phyloP scores from a whole-genome alignment of 768 basidiomycete genomes.

The Leccinum incarnatum region DNA sequence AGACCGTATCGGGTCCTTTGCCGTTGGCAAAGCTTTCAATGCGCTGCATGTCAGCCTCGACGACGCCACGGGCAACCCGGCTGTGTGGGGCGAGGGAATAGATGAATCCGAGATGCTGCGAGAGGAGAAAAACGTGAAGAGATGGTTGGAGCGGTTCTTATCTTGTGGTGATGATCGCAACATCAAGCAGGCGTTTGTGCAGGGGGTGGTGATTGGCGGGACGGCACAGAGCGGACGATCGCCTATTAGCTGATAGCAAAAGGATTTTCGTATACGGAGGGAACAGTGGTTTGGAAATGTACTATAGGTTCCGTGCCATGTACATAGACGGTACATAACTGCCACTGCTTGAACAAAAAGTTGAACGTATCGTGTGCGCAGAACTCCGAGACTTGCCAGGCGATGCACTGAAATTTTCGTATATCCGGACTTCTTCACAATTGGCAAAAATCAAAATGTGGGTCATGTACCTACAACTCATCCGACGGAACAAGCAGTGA shows the following conservation, averaged over 20 bases:
- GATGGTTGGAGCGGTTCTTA: slow-evolving; percentile 74
- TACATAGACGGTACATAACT: too few species aligned
- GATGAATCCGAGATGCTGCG: slow-evolving; percentile 11
- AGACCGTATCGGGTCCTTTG: slow-evolving; percentile 68
- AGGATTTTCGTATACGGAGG: too few species aligned
- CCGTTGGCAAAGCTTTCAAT: slow-evolving; percentile 81
- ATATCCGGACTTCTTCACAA: too few species aligned
- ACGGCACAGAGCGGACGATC: not conserved
- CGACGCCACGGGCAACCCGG: slow-evolving; percentile 48
- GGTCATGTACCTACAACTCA: too few species aligned
- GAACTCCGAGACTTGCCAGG: too few species aligned
- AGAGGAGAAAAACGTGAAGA: slow-evolving; percentile 39
- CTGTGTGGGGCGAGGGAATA: slow-evolving; percentile 47
- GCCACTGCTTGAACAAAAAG: too few species aligned
- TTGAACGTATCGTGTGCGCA: too few species aligned
- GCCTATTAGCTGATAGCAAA: not conserved
- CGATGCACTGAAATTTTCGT: too few species aligned
- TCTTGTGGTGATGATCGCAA: slow-evolving; percentile 87
- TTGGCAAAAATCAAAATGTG: too few species aligned
- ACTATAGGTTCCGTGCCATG: too few species aligned
- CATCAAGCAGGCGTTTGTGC: slow-evolving; percentile 76
- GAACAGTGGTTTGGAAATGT: not conserved
- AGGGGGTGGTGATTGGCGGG: slow-evolving; percentile 75
- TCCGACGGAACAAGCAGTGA: slow-evolving; percentile 15
- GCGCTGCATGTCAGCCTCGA: slow-evolving; percentile 71